phyloP scores from a whole-genome alignment of 2,329 filamentous ascomycete genomes.

The Ophiocordyceps polyrhachis-furcata region DNA sequence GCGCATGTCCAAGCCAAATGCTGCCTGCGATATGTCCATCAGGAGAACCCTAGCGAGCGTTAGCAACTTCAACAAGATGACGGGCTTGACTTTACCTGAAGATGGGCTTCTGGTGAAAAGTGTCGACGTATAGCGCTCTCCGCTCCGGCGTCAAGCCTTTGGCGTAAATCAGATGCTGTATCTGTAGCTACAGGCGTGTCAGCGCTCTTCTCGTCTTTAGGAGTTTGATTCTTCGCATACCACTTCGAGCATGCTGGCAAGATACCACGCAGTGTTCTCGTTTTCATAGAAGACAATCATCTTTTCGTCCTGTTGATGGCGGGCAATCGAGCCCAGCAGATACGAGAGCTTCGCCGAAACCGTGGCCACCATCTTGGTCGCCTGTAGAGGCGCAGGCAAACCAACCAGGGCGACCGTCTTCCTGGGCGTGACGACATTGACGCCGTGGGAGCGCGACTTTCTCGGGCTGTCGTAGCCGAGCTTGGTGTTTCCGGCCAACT shows the following conservation, averaged over 20 bases:
- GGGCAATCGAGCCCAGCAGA: constrained; percentile 52
- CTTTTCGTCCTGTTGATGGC: constrained; percentile 55
- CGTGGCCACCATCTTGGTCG: constrained; percentile 54
- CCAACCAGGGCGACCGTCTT: constrained; percentile 7
- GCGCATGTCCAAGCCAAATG: constrained; percentile 72
- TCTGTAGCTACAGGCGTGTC: constrained; percentile 24
- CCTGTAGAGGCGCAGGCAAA: constrained; percentile 28
- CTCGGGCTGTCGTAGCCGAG: constrained; percentile 18
- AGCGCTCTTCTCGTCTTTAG: background rate
- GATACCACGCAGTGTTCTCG: constrained; percentile 70
- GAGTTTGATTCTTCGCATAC: constrained; percentile 15
- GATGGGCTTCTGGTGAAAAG: constrained; percentile 51
- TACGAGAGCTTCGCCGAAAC: constrained; percentile 79
- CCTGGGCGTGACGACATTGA: constrained; percentile 7
- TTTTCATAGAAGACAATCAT: constrained; percentile 87
- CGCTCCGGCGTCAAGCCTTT: constrained; percentile 39
- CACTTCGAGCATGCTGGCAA: constrained; percentile 66
- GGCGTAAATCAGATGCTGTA: constrained; percentile 49
- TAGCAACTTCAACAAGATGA: no score
- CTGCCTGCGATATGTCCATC: constrained; percentile 82
- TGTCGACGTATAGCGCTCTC: constrained; percentile 56
- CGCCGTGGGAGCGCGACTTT: constrained; percentile 14
- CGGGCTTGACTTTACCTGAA: no score
- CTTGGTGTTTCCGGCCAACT: constrained; percentile 23
- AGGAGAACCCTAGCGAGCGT: constrained; percentile 44